Base-by-base conservation (phyloP, 257 asterid species). In the Solanum pimpinellifolium region DNA sequence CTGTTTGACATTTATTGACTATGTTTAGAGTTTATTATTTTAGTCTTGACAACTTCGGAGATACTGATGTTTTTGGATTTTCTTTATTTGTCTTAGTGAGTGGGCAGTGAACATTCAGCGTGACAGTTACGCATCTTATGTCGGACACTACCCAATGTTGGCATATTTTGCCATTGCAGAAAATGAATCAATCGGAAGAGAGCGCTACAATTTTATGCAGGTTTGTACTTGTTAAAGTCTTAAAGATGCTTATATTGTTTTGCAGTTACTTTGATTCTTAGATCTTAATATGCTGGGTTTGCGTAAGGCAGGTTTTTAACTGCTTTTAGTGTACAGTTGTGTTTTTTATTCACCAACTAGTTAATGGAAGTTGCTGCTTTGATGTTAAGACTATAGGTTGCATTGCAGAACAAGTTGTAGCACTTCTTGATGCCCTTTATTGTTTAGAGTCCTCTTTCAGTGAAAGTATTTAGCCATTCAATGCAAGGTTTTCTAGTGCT, bases 201-300 rank as follows among this genome's bases (percentile, higher is more conserved):
- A 97, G 91, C 97, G 99, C 83, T 97, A 97, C 94, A 97, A 95
- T 92, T 96, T 96, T 88, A 96, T 96, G 99, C 98, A 96, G 99
- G 99, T 95, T 82, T 70, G 41, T 81, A 42, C 74, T 84, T 81
- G 73, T 44, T 76, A 29, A 18, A 29, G 39, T 81, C 73, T 44
- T 76, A 29, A 18, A 29, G 39, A 65, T 37, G 23, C 72, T 33
- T 44, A 1, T 66, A 35, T 29, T 33, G 69, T 16, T 9, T 47
- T 59, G 4, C 13, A 21, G 23, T n/a, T 20, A 16, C 16, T 68
- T 83, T 20, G 7, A 18, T 16, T 85, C 31, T 41, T 31, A 23
- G 10, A 27, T 49, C 14, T 86, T 37, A 12, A 41, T 80, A 13
- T 4, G 14, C n/a, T 29, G 47, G 47, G 31, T n/a, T 49, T 11